Base-by-base conservation (phyloP, 2,329 filamentous ascomycete species). In the Exophiala aquamarina region DNA sequence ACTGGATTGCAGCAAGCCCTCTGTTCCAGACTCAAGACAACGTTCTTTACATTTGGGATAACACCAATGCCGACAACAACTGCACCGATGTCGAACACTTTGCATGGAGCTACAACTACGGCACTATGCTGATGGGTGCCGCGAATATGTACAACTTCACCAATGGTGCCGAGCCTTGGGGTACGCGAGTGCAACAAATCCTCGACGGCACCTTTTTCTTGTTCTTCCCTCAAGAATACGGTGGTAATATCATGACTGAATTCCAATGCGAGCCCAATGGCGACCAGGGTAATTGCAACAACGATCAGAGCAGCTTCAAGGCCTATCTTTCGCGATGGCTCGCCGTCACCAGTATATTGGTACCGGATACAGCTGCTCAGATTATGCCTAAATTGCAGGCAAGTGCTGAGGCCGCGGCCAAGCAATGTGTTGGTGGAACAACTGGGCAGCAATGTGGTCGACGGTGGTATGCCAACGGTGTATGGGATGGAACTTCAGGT, bases 241-340 rank as follows among this genome's bases (percentile, higher is more conserved):
- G 61, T 33, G 66, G 79, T 11, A 75, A 75, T 33, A 72, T 85
- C 55, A 81, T 86, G 57, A 81, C 71, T 46, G 87, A 92, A 65
- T 67, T 79, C 2, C 72, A 81, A 10, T 92, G 87, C 68, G 86
- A 89, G 57, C 68, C 74, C 2, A 68, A 61, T 2, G 62, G 65
- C 17, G 75, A 69, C 17, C 67, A 61, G 2, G 62, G 65, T 17
- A 75, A 69, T 15, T 92, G 88, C 71, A 83, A 83, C 48, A 74
- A 78, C 38, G 88, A 92, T 59, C 86, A 89, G 73, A 67, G 80
- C 50, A 80, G 81, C 2, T 90, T 86, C 77, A 88, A 88, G 66
- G 84, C 84, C 31, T 83, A 84, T 48, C 71, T 87, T 14, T 75
- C 82, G 56, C 77, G 82, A 32, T 87, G 83, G 81, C 70, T 89